Base-by-base conservation (phyloP, 495 filamentous ascomycete genomes). In the Penicillium alfredii region DNA sequence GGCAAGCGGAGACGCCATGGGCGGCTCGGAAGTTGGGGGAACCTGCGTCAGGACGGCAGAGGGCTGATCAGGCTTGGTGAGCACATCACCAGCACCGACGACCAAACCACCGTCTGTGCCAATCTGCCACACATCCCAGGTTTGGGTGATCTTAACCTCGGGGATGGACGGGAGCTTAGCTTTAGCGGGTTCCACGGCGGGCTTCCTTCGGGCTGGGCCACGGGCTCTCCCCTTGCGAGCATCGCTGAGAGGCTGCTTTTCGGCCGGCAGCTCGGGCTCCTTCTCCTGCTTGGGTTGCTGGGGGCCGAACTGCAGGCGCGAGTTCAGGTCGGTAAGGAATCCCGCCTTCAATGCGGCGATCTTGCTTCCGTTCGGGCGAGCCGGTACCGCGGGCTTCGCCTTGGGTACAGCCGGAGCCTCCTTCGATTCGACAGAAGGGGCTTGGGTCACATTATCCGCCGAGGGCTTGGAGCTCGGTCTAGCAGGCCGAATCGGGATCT, bases 241-340 rank as follows among this genome's bases (percentile, higher is more conserved):
- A 65, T 97, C 92, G 21, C 65, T 71, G 18, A 98, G 63, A 8
- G 88, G 86, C 11, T 70, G 76, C 59, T 88, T 90, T 53, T 90
- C 80, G 47, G 73, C 72, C 3, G 69, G 71, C n/a, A 61, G 56
- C 30, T 73, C 66, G 30, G 78, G 74, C 12, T 69, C 61, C 45
- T 86, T 84, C 49, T 84, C 77, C 47, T 73, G 62, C 65, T 86
- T 84, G 35, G 79, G 78, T 14, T 78, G 77, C 44, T 82, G 80
- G 8, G 87, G 89, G 9, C 93, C 92, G 5, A 88, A 58, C 56
- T 84, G 80, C 24, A 98, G 67, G 10, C 87, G 78, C 10, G 82
- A 84, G 56, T 97, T 92, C 24, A 98, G 63, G 53, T 97, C 89
- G 18, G 75, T 82, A 66, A 97, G 74, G 62, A 97, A 96, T 3